Percentiles rank a stretch among this genome's conserved stretches.
These are phyloP conservation scores for Lentinula guzmanii DNA, from an alignment of 768 basidiomycete species.

Conservation along the genomic window DNA sequence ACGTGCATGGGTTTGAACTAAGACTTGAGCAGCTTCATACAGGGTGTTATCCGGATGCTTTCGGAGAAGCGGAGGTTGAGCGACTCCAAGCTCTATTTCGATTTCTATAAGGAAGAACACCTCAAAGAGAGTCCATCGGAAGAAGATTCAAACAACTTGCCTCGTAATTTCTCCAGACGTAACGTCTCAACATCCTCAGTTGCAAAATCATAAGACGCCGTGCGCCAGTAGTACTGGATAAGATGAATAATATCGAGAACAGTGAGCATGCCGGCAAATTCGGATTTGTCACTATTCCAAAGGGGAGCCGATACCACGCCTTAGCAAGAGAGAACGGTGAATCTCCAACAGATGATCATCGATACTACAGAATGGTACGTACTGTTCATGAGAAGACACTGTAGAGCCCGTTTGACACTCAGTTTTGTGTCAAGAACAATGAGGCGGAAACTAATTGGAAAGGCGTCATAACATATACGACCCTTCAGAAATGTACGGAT, in stretches of 20 bases:
- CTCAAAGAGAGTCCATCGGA: neutral
- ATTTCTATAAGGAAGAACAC: slow-evolving; percentile 55
- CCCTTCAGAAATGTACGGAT: slow-evolving; percentile 83
- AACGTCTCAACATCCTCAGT: slow-evolving; percentile 90
- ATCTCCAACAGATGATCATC: neutral
- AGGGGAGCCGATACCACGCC: slow-evolving; percentile 97
- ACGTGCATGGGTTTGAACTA: slow-evolving; percentile 94
- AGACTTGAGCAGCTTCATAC: slow-evolving; percentile 82
- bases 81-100: slow-evolving; percentile 88
- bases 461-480: slow-evolving; percentile 90
- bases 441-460: slow-evolving; percentile 93
- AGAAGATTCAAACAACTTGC: slow-evolving; percentile 35
- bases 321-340: slow-evolving; percentile 24
- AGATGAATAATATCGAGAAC: slow-evolving; percentile 99
- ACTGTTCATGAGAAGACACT: slow-evolving; percentile 84
- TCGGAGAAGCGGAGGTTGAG: slow-evolving; percentile 81
- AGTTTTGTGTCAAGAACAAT: slow-evolving; percentile 96
- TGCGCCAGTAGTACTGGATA: slow-evolving; percentile 96
- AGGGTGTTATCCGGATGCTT: slow-evolving; percentile 87
- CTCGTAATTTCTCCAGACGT: slow-evolving; percentile 81
- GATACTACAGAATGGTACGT: slow-evolving; percentile 7
- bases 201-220: slow-evolving; percentile 78
- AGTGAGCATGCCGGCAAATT: slow-evolving; percentile 97
- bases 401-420: slow-evolving; percentile 91
- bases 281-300: slow-evolving; percentile 93